Base-by-base conservation (phyloP, 164 flowering plant species). In the Dillenia turbinata region DNA sequence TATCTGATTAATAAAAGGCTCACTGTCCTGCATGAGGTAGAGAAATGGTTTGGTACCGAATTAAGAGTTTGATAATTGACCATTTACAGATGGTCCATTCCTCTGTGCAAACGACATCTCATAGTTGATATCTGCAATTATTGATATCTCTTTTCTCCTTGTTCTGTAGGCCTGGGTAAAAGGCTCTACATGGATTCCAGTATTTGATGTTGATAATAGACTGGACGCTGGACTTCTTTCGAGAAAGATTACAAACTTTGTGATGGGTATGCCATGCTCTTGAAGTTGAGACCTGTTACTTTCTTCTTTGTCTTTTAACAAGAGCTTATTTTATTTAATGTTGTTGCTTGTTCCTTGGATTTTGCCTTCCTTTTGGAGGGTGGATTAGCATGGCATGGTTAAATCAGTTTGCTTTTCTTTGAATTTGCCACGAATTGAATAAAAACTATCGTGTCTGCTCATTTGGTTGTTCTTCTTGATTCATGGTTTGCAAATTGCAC, bases 181-280 rank as follows among this genome's bases (percentile, higher is more conserved):
- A 78, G 93, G 92, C 61, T 94, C 97, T 17, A 73, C 78, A 5
- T 94, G 99, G 99, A 79, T 91, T 67, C 97, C 99, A 13, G 81
- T 94, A 22, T 91, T 91, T 71, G 96, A 94, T 54, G 82, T 77
- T 66, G 96, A 91, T 71, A 63, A 66, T 52, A 71, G 59, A 40
- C 54, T 89, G 54, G 96, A 91, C 70, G 67, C 69, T 60, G 96
- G 96, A 71, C 69, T 76, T 45, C 52, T 83, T 65, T 80, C 96
- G 24, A 80, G 66, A 76, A 94, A 88, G 80, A 71, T 81, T 65
- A 73, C 90, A 58, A 83, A 64, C 67, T 94, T 89, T 69, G 66
- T 78, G 73, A 85, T 94, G 96, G 99, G 99, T 94, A 91, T 55
- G 22, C 22, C 15, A 13, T 22, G 10, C 9, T 24, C 22, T 19